These are phyloP conservation scores for Boletus edulis DNA, from an alignment of 768 basidiomycete species.

Conservation along the genomic window DNA sequence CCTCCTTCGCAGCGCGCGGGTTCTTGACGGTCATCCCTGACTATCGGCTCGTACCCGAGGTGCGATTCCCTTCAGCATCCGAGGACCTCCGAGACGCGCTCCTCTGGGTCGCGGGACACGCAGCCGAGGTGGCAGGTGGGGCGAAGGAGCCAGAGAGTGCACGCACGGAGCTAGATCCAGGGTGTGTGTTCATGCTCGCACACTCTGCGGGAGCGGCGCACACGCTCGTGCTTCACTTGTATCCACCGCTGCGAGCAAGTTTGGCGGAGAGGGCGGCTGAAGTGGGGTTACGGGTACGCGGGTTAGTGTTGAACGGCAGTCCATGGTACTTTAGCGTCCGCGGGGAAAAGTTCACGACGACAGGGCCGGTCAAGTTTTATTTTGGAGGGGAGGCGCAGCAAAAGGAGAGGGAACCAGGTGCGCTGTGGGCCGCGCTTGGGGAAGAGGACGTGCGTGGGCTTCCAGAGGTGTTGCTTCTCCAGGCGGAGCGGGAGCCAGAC, in stretches of 20 bases:
- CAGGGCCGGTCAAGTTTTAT: conserved; percentile 27
- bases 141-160: conserved; percentile 3
- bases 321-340: conserved; percentile 38
- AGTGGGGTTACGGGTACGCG: conserved; percentile 34
- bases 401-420: conserved; percentile 41
- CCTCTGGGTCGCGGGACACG: conserved; percentile 47
- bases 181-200: conserved; percentile 47
- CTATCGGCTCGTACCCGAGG: conserved; percentile 61
- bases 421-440: conserved; percentile 38
- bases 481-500: conserved; percentile 53
- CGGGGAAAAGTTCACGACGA: conserved; percentile 24
- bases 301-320: conserved; percentile 46
- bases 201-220: conserved; percentile 65
- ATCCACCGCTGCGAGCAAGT: conserved; percentile 32
- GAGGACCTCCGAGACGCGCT: conserved; percentile 62
- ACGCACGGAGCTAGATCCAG: conserved; percentile 35
- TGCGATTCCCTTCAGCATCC: conserved; percentile 51
- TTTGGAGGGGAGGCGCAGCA: conserved; percentile 39
- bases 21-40: conserved; percentile 66
- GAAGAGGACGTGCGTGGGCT: conserved; percentile 35
- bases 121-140: conserved; percentile 11
- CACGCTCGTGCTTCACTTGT: conserved; percentile 42
- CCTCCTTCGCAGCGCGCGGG: conserved; percentile 59
- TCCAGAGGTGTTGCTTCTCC: conserved; percentile 48
- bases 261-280: conserved; percentile 25